Base-by-base conservation (phyloP, 1,284 basidiomycete species). In the Anthracocystis panici-leucophaei region DNA sequence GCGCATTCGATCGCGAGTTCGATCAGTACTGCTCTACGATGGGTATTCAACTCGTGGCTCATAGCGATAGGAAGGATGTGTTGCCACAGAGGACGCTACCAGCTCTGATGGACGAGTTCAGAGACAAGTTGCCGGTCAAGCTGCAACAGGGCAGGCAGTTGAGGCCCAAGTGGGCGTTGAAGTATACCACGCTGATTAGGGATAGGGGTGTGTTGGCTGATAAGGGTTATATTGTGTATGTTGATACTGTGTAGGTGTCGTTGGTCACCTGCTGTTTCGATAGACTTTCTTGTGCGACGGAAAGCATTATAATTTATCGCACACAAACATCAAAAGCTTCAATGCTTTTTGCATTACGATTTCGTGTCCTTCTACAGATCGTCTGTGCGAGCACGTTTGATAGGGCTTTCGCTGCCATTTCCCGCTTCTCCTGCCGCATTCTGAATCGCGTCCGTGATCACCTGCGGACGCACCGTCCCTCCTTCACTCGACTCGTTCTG, bases 141-240 rank as follows among this genome's bases (percentile, higher is more conserved):
- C 25, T 64, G 12, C 44, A 40, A 4, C 40, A n/a, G 1, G 54
- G 48, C 5, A 53, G 27, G n/a, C 40, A n/a, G 12, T 42, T 68
- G 20, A 68, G 45, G 49, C 68, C 80, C 1, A 71, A 69, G 21
- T 82, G 80, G 80, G 77, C 71, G 1, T 50, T 82, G 51, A 79
- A 82, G 61, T 81, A 81, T 52, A 77, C 79, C 1, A 76, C 78
- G 4, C 35, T 82, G 21, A 82, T 82, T 44, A 69, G 78, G 18
- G 78, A 80, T 35, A 57, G 80, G 18, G 80, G 80, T 3, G 73
- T 82, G 6, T 44, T 82, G 18, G 80, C 79, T 6, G 80, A 82
- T 41, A 79, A 79, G 51, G 78, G 80, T 0, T 74, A 74, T 44
- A 63, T 74, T 25, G 71, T 74, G 6, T 69, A 35, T 42, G 62